Base-by-base conservation (phyloP, 805 yeast genomes). In the Wickerhamomyces mucosus region DNA sequence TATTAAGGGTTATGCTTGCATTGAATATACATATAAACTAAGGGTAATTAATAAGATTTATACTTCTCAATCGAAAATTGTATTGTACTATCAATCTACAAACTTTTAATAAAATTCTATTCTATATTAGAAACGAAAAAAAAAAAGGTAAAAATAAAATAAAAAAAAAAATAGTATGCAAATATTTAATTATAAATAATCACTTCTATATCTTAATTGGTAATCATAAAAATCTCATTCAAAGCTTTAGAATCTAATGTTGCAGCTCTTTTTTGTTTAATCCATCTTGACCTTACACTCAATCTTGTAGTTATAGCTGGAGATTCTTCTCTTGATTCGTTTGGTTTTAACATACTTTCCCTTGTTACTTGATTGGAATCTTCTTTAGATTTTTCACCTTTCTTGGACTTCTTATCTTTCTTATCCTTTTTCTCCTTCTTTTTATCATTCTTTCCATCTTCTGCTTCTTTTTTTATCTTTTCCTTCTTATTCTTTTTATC, bases 181-280 rank as follows among this genome's bases (percentile, higher is more conserved):
- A n/a, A n/a, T n/a, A n/a, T n/a, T n/a, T n/a, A n/a, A n/a, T n/a
- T n/a, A n/a, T n/a, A n/a, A n/a, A n/a, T n/a, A n/a, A n/a, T n/a
- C n/a, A n/a, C n/a, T n/a, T n/a, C n/a, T n/a, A n/a, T 19, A 19
- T 8, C 21, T 40, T 53, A 62, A 40, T 65, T 69, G 18, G 79
- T 63, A 28, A 86, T 72, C 96, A 89, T 89, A 51, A 89, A 83
- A 36, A 89, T 89, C 57, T 89, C 97, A 45, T 83, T 85, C 39
- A 89, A 66, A 11, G 95, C 86, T 53, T 84, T 77, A 3, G 80
- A 69, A 52, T 89, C 97, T 76, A 80, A 72, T 0, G 88, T 85
- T 2, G 96, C 89, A 9, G 94, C 92, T 46, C 92, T 70, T 53
- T 89, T 89, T 54, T 86, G 95, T 42, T 69, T 78, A 34, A 89